These are phyloP conservation scores for Linanthus parryae DNA, from an alignment of 148 eudicot species.

Conservation along the genomic window DNA sequence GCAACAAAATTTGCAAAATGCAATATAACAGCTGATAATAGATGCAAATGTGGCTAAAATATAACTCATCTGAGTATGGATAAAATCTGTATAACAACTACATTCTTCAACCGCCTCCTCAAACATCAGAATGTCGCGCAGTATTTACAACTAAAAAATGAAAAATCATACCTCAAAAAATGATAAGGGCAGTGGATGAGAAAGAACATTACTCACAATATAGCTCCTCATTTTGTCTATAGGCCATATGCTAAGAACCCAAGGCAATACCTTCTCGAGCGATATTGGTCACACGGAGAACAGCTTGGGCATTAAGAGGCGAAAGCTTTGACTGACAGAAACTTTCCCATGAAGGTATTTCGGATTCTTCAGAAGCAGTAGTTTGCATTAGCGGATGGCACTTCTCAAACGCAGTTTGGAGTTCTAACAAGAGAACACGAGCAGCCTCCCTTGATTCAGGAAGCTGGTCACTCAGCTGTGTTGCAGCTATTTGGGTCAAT, in stretches of 20 bases:
- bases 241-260: constrained; percentile 24
- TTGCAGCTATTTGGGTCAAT: constrained; percentile 54
- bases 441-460: constrained; percentile 81
- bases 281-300: constrained; percentile 50
- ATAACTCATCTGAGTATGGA: too few relatives aligned
- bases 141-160: too few relatives aligned
- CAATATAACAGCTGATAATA: too few relatives aligned
- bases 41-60: too few relatives aligned
- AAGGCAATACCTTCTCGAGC: constrained; percentile 32
- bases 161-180: too few relatives aligned
- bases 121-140: too few relatives aligned
- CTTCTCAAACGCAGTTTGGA: constrained; percentile 37
- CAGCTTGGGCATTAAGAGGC: constrained; percentile 55
- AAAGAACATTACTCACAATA: constrained; percentile 9
- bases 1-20: too few relatives aligned
- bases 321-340: constrained; percentile 62
- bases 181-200: too few relatives aligned
- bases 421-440: constrained; percentile 49
- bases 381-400: constrained; percentile 11
- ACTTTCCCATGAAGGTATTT: constrained; percentile 40
- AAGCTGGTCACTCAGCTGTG: constrained; percentile 66
- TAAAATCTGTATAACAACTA: too few relatives aligned
- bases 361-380: constrained; percentile 24
- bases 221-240: constrained; percentile 2
- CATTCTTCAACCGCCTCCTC: too few relatives aligned